Evolutionary conservation across 1,284 basidiomycete genomes (phyloP).

Genomic region (Marasmius tenuissimus): DNA sequence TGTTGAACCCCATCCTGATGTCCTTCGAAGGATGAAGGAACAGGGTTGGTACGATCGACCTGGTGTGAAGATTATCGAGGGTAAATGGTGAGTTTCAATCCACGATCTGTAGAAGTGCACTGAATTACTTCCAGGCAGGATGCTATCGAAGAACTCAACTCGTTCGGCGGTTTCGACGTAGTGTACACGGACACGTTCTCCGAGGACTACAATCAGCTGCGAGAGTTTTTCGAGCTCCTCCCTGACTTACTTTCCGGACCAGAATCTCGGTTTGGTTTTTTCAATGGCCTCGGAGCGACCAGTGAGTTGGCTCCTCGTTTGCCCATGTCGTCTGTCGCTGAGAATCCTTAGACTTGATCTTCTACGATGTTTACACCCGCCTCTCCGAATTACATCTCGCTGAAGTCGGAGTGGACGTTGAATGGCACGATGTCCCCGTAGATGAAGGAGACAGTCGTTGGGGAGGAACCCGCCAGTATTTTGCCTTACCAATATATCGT

Average conservation of each 20-base stretch:
- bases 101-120: background rate
- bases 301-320: conserved; percentile 47
- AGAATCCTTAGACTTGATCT: conserved; percentile 55
- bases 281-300: conserved; percentile 95
- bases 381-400: conserved; percentile 86
- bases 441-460: conserved; percentile 51
- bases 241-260: conserved; percentile 81
- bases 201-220: conserved; percentile 83
- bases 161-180: conserved; percentile 78
- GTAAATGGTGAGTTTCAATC: conserved; percentile 55
- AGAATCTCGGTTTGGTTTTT: conserved; percentile 88
- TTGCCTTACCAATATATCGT: conserved; percentile 65
- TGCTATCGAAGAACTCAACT: conserved; percentile 52
- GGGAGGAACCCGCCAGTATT: conserved; percentile 73
- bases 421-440: conserved; percentile 78
- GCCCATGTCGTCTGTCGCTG: conserved; percentile 11
- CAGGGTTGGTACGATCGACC: conserved; percentile 77
- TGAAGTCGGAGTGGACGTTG: conserved; percentile 73
- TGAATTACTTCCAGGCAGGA: conserved; percentile 61
- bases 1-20: conserved; percentile 94
- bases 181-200: conserved; percentile 97
- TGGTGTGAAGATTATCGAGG: conserved; percentile 83
- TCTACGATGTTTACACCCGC: conserved; percentile 91
- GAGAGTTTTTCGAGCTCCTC: conserved; percentile 81
- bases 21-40: conserved; percentile 75